Conservation (phyloP, 2,329 filamentous ascomycete species). For the Penicillium aurantiogriseum region DNA sequence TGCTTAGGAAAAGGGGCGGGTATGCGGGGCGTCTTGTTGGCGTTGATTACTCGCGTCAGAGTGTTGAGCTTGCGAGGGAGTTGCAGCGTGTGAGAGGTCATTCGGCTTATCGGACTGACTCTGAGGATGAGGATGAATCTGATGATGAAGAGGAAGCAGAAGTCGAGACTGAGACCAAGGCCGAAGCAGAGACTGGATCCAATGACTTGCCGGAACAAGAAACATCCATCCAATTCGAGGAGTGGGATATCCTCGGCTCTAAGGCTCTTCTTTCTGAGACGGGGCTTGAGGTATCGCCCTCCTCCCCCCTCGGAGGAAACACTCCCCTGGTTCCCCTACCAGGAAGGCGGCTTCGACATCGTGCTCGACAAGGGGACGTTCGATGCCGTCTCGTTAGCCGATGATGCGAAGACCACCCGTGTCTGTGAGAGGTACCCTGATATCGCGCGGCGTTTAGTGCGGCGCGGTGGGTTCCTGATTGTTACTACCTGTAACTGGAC, state of each 20-base stretch:
- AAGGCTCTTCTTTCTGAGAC: conserved; percentile 29
- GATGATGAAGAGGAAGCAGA: conserved; percentile 45
- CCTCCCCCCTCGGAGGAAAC: background rate
- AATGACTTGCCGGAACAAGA: background rate
- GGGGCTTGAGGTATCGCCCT: conserved; percentile 30
- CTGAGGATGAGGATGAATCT: conserved; percentile 49
- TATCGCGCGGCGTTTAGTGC: conserved; percentile 67
- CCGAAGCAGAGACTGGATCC: background rate
- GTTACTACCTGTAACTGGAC: conserved; percentile 99
- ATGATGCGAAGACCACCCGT: conserved; percentile 44
- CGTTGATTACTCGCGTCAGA: conserved; percentile 79
- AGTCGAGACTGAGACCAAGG: conserved; percentile 26
- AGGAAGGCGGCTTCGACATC: conserved; percentile 70
- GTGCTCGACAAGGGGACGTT: conserved; percentile 98
- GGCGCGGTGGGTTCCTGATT: conserved; percentile 69
- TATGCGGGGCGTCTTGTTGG: conserved; percentile 74
- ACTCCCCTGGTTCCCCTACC: conserved; percentile 41
- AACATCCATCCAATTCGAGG: conserved; percentile 49
- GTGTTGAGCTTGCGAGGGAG: conserved; percentile 68
- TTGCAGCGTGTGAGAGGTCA: conserved; percentile 51
- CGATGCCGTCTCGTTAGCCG: conserved; percentile 79
- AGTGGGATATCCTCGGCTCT: conserved; percentile 64
- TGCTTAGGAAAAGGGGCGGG: conserved; percentile 63
- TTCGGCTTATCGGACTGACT: conserved; percentile 35
- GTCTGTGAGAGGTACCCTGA: conserved; percentile 73